Conservation (phyloP, 2,329 filamentous ascomycete species). For the Canariomyces notabilis region DNA sequence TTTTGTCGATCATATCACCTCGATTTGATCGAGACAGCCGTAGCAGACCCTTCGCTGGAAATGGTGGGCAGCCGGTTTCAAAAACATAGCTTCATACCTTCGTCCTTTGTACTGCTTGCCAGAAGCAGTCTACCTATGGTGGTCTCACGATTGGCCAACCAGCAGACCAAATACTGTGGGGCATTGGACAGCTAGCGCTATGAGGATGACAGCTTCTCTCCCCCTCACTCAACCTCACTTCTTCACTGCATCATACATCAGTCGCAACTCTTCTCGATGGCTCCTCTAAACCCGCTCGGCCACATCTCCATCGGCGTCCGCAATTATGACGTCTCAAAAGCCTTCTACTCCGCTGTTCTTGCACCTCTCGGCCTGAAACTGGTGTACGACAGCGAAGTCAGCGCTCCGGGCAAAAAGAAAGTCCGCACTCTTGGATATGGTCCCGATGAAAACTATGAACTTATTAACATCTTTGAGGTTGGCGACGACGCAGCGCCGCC, state of each 20-base stretch:
- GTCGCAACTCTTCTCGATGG: neutral
- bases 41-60: too few species aligned
- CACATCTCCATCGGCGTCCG: conserved; percentile 24
- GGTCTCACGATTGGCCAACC: too few species aligned
- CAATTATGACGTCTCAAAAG: conserved; percentile 24
- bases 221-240: neutral
- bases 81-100: too few species aligned
- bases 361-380: conserved; percentile 27
- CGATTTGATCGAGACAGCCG: conserved; percentile 11
- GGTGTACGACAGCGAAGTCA: conserved; percentile 29
- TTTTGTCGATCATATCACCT: conserved; percentile 21
- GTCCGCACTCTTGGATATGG: conserved; percentile 29
- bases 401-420: conserved; percentile 1
- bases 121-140: too few species aligned
- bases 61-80: too few species aligned
- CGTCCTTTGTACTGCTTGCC: too few species aligned
- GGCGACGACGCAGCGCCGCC: conserved; percentile 22
- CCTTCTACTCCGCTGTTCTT: conserved; percentile 30
- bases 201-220: too few species aligned
- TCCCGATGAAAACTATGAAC: conserved; percentile 25
- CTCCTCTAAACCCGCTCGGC: conserved; percentile 18
- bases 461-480: conserved; percentile 30
- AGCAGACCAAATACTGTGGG: too few species aligned
- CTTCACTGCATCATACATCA: neutral
- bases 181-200: too few species aligned